A percentile compares a stretch with the other conserved stretches of the same genome.
Evolutionary conservation across 1,284 basidiomycete species (phyloP).

Genomic region (Tausonia pullulans): DNA sequence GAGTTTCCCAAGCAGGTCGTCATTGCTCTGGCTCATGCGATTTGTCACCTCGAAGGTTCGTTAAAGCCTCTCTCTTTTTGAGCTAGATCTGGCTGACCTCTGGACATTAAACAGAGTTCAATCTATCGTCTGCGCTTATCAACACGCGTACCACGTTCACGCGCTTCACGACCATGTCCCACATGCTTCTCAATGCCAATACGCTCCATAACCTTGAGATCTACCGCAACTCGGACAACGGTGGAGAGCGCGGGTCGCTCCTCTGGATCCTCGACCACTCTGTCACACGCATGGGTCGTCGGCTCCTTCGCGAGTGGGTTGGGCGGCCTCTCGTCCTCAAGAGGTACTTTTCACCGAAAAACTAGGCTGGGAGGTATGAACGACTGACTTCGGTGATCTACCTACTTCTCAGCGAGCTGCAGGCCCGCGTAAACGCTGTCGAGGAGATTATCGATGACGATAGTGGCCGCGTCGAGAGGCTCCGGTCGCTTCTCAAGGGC

Average conservation of each 20-base stretch:
- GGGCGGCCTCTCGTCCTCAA: slow-evolving; percentile 70
- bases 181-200: slow-evolving; percentile 83
- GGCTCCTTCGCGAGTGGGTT: slow-evolving; percentile 76
- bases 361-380: neutral
- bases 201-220: slow-evolving; percentile 59
- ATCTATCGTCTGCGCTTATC: slow-evolving; percentile 7
- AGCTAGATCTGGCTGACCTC: slow-evolving; percentile 27
- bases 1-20: slow-evolving; percentile 61
- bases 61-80: slow-evolving; percentile 46
- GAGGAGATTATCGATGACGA: slow-evolving; percentile 60
- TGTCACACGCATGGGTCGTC: slow-evolving; percentile 75
- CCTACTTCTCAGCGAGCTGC: slow-evolving; percentile 44
- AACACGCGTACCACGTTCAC: slow-evolving; percentile 16
- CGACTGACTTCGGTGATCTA: neutral
- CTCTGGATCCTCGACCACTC: slow-evolving; percentile 80
- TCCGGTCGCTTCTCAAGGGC: slow-evolving; percentile 58
- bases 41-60: slow-evolving; percentile 61
- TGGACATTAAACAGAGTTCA: slow-evolving; percentile 3
- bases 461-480: slow-evolving; percentile 42
- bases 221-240: slow-evolving; percentile 79
- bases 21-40: slow-evolving; percentile 62
- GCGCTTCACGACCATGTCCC: slow-evolving; percentile 59
- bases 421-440: slow-evolving; percentile 69
- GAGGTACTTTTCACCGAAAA: slow-evolving; percentile 29
- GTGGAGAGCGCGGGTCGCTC: slow-evolving; percentile 60